Evolutionary conservation across 257 asterid species (phyloP).

Genomic region (Nicotiana otophora): DNA sequence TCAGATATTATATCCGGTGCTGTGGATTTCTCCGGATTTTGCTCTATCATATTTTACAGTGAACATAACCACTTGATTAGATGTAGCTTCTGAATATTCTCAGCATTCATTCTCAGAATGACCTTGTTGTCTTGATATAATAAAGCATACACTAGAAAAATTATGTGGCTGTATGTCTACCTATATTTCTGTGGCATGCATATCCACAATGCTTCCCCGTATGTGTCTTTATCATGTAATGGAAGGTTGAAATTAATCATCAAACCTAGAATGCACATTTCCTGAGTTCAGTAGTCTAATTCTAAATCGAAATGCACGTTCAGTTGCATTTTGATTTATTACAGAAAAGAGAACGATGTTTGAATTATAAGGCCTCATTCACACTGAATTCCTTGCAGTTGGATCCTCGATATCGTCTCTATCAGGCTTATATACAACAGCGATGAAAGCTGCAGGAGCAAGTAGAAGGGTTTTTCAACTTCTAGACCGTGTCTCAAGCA

Average conservation of each 20-base stretch:
- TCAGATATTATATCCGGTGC: not conserved
- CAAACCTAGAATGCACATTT: not conserved
- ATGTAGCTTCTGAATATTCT: not conserved
- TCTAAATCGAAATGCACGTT: not conserved
- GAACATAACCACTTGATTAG: not conserved
- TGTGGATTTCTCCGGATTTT: not conserved
- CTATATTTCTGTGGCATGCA: not conserved
- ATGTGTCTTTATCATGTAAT: not conserved
- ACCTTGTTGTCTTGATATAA: not conserved
- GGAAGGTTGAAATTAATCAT: not conserved
- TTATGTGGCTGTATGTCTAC: not conserved
- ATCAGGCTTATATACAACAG: constrained; percentile 57
- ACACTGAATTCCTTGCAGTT: constrained; percentile 39
- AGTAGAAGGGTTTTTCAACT: constrained; percentile 83
- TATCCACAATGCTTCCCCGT: not conserved
- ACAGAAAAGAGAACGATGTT: not conserved
- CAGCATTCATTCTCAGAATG: not conserved
- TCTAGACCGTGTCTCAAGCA: constrained; percentile 58
- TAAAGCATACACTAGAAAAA: not conserved
- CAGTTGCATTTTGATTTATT: not conserved
- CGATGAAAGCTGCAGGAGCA: constrained; percentile 94
- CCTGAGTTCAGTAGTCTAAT: no score
- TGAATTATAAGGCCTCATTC: not conserved
- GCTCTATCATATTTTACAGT: not conserved
- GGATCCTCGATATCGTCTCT: constrained; percentile 65